Evolutionary conservation across 2,329 filamentous ascomycete species (phyloP), one percentile per base, ranked within the genome.

Genomic region (Phialemonium atrogriseum): DNA sequence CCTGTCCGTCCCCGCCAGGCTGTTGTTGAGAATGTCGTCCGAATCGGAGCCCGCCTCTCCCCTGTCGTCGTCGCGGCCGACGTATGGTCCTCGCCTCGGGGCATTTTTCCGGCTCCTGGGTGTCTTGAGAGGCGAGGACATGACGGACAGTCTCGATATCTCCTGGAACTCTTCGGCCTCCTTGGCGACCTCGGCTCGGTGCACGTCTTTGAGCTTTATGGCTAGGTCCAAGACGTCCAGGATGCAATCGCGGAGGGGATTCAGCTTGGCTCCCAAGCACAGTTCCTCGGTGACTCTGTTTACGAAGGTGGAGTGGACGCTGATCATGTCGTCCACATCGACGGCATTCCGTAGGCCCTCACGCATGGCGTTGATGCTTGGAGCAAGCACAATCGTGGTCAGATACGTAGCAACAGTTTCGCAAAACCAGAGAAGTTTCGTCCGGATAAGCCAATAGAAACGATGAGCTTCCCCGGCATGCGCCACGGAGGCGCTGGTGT

Each of bases 311-410:
- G 70, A 58, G 50, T 94, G 87, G 1, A 78, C 67, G 2, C 58
- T 57, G 16, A 87, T 77, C 84, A 95, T 93, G 16, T 71, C 71
- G 49, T 95, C 86, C 8, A 95, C 75, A 43, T 89, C 85, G 16
- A 70, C 65, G 0, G 84, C 76, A 5, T 61, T 58, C 10, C 58
- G 55, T 31, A 95, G 66, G 1, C 68, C 61, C 3, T 55, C 51
- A 5, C 60, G 59, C 60, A 95, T 70, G 18, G 64, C 60, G 3
- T 55, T 48, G 2, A 68, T 72, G 14, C 76, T 66, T 0, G 77
- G 72, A 1, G 68, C 70, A 1, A 94, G 65, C 2, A 88, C 82
- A 2, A 86, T 68, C 11, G 77, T 80, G 4, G 77, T 79, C 5
- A 94, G 60, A 49, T 94, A 91, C 7, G 78, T 77, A 46, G 85